Evolutionary conservation across 139 green algal species (phyloP).

Genomic region (Picochlorum costavermella): DNA sequence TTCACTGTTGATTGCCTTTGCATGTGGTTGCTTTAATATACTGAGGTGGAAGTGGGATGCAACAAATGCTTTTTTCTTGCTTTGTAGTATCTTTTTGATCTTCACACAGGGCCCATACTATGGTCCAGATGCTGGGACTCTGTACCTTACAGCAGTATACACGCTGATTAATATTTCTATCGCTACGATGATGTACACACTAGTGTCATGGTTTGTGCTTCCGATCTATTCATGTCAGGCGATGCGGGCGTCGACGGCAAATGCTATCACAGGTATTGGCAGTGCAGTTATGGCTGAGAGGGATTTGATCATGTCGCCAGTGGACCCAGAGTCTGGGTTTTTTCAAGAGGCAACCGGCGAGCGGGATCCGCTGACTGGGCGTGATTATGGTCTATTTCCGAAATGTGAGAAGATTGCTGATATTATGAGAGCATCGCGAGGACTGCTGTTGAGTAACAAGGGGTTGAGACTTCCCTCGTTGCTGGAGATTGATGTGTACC

Average conservation of each 20-base stretch:
- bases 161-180: not conserved
- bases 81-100: not conserved
- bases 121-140: not conserved
- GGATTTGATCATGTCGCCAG: not conserved
- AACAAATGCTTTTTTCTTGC: not conserved
- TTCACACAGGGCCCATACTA: not conserved
- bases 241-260: not conserved
- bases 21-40: not conserved
- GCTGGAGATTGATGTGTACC: conserved; percentile 3
- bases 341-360: not conserved
- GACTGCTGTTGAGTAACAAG: not conserved
- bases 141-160: not conserved
- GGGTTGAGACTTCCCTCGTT: not conserved
- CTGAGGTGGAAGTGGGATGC: conserved; percentile 1
- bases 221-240: not conserved
- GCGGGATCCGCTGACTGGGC: not conserved
- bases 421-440: not conserved
- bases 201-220: not conserved
- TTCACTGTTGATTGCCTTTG: not conserved
- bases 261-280: not conserved
- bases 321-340: not conserved
- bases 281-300: not conserved
- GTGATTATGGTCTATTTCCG: not conserved
- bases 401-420: not conserved
- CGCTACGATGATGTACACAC: not conserved